A percentile compares a stretch with the other conserved stretches of the same genome.
These are phyloP conservation scores for Rhizophora mangle DNA, from an alignment of 345 rosid genomes.

Conservation along the genomic window DNA sequence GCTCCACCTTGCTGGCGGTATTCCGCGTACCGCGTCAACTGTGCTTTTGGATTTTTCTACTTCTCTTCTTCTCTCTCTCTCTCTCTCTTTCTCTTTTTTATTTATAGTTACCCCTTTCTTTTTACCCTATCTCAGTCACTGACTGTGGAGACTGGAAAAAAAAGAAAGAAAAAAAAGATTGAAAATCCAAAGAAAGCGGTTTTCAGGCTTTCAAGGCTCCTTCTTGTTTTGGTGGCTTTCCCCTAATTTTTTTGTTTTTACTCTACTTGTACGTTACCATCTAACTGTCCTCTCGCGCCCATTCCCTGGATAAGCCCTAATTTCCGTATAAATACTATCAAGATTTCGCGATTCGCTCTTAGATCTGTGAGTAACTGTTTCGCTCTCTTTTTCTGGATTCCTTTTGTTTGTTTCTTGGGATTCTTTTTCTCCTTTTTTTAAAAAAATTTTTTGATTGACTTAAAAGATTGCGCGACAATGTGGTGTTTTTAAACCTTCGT, in stretches of 20 bases:
- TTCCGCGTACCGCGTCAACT: slow-evolving; percentile 55
- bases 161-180: not conserved
- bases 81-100: not conserved
- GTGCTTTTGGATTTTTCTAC: slow-evolving; percentile 27
- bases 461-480: not conserved
- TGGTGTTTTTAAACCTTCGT: not conserved
- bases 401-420: not conserved
- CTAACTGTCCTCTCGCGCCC: too few relatives aligned
- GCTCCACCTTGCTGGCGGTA: slow-evolving; percentile 32
- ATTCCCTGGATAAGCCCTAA: not conserved
- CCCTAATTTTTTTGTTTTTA: not conserved
- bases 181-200: not conserved
- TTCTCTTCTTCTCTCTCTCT: not conserved
- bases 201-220: not conserved
- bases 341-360: slow-evolving; percentile 24
- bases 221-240: not conserved
- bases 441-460: not conserved
- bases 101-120: too few relatives aligned
- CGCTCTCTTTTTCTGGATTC: not conserved
- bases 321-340: not conserved
- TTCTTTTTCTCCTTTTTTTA: not conserved
- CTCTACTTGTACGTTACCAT: not conserved
- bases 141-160: not conserved
- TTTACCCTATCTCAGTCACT: too few relatives aligned
- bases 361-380: slow-evolving; percentile 33